phyloP scores from a whole-genome alignment of 2,329 filamentous ascomycete species.

The Xylaria sp. region DNA sequence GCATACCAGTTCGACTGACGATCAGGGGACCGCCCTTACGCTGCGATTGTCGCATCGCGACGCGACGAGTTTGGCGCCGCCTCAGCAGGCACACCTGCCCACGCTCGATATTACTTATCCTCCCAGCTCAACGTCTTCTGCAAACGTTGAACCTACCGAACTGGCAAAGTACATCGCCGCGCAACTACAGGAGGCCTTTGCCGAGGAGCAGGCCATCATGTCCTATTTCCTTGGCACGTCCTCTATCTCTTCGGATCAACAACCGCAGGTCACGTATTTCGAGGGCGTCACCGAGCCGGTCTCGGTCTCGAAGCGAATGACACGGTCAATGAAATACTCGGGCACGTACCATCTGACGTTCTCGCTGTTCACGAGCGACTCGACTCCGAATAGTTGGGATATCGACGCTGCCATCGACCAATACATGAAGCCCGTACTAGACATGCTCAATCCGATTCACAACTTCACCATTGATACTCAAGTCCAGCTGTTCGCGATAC shows the following conservation, averaged over 20 bases:
- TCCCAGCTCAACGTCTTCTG: slow-evolving; percentile 60
- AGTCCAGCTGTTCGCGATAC: slow-evolving; percentile 84
- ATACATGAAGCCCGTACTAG: slow-evolving; percentile 76
- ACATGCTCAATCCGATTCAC: slow-evolving; percentile 75
- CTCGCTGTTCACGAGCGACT: slow-evolving; percentile 80
- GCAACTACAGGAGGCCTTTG: slow-evolving; percentile 71
- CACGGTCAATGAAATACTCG: slow-evolving; percentile 82
- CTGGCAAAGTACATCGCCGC: slow-evolving; percentile 73
- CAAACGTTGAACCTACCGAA: slow-evolving; percentile 63
- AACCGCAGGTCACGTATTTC: slow-evolving; percentile 40
- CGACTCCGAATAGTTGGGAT: slow-evolving; percentile 81
- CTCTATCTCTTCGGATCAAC: slow-evolving; percentile 45
- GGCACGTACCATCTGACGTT: slow-evolving; percentile 94
- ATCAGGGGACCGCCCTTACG: slow-evolving; percentile 56
- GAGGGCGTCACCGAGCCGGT: slow-evolving; percentile 51
- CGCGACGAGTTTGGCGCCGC: slow-evolving; percentile 54
- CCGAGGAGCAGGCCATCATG: slow-evolving; percentile 83
- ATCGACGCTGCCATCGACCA: slow-evolving; percentile 75
- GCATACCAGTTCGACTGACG: slow-evolving; percentile 28
- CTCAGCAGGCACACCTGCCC: slow-evolving; percentile 63
- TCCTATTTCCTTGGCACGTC: slow-evolving; percentile 64
- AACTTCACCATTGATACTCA: slow-evolving; percentile 96
- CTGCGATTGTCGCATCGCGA: slow-evolving; percentile 65
- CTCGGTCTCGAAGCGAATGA: slow-evolving; percentile 64
- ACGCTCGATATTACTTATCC: slow-evolving; percentile 74